Evolutionary conservation across 306 rosid genomes (phyloP), one percentile per base, ranked within the genome.

Genomic region (Acacia confusa): DNA sequence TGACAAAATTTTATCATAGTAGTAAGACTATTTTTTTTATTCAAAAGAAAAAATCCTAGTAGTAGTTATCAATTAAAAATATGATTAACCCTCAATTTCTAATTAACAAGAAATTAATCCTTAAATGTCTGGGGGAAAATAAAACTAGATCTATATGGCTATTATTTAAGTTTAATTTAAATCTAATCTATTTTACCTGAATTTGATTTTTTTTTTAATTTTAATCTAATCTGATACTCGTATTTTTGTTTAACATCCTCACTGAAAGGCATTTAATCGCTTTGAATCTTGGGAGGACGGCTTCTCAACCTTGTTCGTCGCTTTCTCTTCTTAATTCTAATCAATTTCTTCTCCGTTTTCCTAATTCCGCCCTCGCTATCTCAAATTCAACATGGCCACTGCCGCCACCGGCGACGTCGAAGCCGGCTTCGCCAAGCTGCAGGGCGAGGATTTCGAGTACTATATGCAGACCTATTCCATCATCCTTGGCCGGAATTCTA

Each of bases 401-500:
- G 83, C 90, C 25, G 70, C 88, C 40, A 78, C 90, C 36, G 87
- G 94, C 72, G 98, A 96, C 64, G 98, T 93, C 60, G 99, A 96
- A 84, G 99, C 99, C 0, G 99, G 99, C 3, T 96, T 96, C 87
- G 98, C 99, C 61, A 96, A 93, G 86, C 97, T 96, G 0, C 99
- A 96, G 55, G 99, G 99, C 38, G 98, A 96, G 81, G 99, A 96
- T 71, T 96, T 96, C 86, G 99, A 96, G 84, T 96, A 96, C 92
- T 96, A 96, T 79, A 96, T 93, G 99, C 99, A 96, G 72, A 96
- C 99, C 83, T 96, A 96, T 86, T 93, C 98, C 70, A 96, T 96
- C 60, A 87, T 96, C 82, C 94, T 96, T 2, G 99, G 99, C 58
- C 97, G 99, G 19, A 96, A 96, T 78, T 96, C 99, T 77, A 96